phyloP scores from a whole-genome alignment of 2,329 filamentous ascomycete genomes.

The Rutstroemia sp. region DNA sequence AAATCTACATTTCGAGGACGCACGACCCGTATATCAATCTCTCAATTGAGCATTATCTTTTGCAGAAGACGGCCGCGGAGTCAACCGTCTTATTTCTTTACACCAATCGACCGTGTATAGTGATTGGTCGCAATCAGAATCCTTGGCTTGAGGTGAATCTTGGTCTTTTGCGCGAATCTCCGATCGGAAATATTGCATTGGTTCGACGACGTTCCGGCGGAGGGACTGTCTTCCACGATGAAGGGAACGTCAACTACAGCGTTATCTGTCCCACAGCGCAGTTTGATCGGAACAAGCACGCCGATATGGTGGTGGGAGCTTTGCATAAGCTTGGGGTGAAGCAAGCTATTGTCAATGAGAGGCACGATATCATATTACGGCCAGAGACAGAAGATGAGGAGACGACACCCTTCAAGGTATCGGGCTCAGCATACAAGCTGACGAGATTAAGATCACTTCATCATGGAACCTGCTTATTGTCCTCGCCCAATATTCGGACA shows the following conservation, averaged over 20 bases:
- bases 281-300: constrained; percentile 83
- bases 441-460: constrained; percentile 76
- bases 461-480: constrained; percentile 83
- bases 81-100: constrained; percentile 83
- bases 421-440: constrained; percentile 91
- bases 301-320: constrained; percentile 86
- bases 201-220: constrained; percentile 84
- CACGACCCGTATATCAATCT: constrained; percentile 82
- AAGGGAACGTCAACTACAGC: constrained; percentile 89
- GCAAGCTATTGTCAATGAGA: constrained; percentile 69
- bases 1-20: constrained; percentile 65
- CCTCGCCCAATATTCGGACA: constrained; percentile 62
- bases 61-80: constrained; percentile 63
- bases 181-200: constrained; percentile 35
- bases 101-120: constrained; percentile 76
- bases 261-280: constrained; percentile 71
- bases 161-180: constrained; percentile 39
- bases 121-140: constrained; percentile 95
- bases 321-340: constrained; percentile 52
- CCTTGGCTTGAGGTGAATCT: constrained; percentile 91
- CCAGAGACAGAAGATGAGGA: constrained; percentile 10
- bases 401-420: constrained; percentile 62
- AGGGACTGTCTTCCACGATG: constrained; percentile 89
- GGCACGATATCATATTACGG: constrained; percentile 87
- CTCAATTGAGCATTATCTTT: constrained; percentile 84